Evolutionary conservation across 192 early-diverging fungal genomes (phyloP), one percentile per base, ranked within the genome.

Genomic region (Borealophlyctis nickersoniae): DNA sequence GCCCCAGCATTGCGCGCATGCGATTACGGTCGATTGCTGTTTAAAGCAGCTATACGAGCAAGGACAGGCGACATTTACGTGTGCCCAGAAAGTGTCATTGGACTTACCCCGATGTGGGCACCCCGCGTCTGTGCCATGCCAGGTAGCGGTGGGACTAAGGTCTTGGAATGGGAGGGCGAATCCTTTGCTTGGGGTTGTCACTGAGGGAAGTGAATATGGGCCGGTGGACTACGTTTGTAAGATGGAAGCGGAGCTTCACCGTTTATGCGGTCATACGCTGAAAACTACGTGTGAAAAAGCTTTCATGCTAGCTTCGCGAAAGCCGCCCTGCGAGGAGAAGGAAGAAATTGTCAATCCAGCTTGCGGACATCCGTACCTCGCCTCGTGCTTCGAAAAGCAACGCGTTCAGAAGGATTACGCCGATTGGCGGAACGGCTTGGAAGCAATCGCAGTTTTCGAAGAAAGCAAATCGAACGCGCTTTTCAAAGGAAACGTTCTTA

Each of bases 1-100:
- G 16, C 52, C 67, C 26, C 2, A n/a, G n/a, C n/a, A 14, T 32
- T 69, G 67, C 52, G 67, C 60, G n/a, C 67, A 69, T 35, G 53
- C 58, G 32, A 16, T 54, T 52, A 26, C 9, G 26, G 53, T 65
- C 14, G 30, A 53, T 7, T 69, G 67, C 52, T 65, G 2, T 53
- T 3, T 65, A 60, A 29, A 56, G 27, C 58, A 67, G 16, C 5
- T 27, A 13, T 69, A 66, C 35, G 61, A 66, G 28, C n/a, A n/a
- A n/a, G n/a, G n/a, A n/a, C n/a, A n/a, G n/a, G n/a, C n/a, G n/a
- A n/a, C n/a, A 19, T 54, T 66, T 66, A 52, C 49, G 14, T 63
- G 60, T 57, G 51, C 59, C 4, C 2, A 32, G 29, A 66, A 56
- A 36, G 60, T 54, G 29, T 26, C 23, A 14, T 24, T 55, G 19